phyloP scores from a whole-genome alignment of 768 basidiomycete genomes.

The Serendipita sp. region DNA sequence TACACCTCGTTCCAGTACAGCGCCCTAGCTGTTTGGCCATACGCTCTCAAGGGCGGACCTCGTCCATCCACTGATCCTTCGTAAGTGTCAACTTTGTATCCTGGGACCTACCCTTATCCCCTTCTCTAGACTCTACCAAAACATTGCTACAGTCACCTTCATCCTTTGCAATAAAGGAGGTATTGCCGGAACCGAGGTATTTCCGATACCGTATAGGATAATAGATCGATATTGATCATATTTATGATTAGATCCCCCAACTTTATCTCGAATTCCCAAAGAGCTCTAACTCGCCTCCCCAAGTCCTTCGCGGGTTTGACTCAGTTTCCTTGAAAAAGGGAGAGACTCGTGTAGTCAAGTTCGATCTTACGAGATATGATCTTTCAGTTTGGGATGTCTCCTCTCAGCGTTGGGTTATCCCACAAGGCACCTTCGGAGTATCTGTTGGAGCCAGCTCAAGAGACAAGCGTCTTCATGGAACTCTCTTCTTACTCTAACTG shows the following conservation, averaged over 20 bases:
- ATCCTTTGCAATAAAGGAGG: conserved; percentile 5
- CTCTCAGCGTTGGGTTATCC: conserved; percentile 39
- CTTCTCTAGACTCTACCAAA: not conserved
- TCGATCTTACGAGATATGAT: conserved; percentile 32
- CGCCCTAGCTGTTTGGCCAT: not conserved
- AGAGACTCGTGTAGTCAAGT: conserved; percentile 5
- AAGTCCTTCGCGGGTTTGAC: conserved; percentile 15
- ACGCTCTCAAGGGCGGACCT: not conserved
- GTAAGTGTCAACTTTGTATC: not conserved
- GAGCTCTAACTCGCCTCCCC: conserved; percentile 11
- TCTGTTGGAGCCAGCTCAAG: conserved; percentile 35
- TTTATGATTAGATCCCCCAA: conserved; percentile 10
- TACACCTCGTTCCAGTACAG: conserved; percentile 6
- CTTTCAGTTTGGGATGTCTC: conserved; percentile 30
- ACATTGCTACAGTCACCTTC: conserved; percentile 2
- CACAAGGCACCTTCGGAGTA: conserved; percentile 29
- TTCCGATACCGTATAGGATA: not conserved
- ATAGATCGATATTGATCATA: not conserved
- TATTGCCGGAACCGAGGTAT: conserved; percentile 2
- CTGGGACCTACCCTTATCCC: not conserved
- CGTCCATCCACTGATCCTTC: not conserved
- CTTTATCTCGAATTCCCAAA: conserved; percentile 14
- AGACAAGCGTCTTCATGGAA: conserved; percentile 31
- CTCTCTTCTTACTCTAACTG: conserved; percentile 14
- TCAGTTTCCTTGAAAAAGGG: conserved; percentile 11